These are phyloP conservation scores for Piromyces finnis DNA, from an alignment of 192 early-diverging fungal genomes.

Conservation along the genomic window DNA sequence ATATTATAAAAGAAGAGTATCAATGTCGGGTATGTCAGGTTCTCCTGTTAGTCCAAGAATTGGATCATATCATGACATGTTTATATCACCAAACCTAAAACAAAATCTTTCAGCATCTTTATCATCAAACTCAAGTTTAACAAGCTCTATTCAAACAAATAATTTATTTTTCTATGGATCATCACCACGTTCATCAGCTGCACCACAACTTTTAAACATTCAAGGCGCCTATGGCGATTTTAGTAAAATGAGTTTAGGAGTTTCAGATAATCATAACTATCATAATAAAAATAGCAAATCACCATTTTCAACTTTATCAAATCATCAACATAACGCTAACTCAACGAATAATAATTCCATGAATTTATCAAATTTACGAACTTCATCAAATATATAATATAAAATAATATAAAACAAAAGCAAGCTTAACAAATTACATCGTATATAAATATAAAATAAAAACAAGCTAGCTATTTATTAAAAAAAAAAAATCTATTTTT, in stretches of 20 bases:
- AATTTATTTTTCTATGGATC: not conserved
- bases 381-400: not conserved
- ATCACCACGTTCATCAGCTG: not conserved
- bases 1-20: not conserved
- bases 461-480: too few relatives aligned
- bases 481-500: too few relatives aligned
- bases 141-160: not conserved
- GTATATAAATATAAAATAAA: too few relatives aligned
- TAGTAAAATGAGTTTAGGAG: not conserved
- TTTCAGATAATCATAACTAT: not conserved
- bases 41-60: not conserved
- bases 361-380: not conserved
- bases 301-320: not conserved
- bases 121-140: not conserved
- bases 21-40: not conserved
- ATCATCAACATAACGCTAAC: not conserved
- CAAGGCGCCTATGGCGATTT: not conserved
- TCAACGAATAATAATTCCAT: not conserved
- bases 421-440: too few relatives aligned
- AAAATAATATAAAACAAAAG: too few relatives aligned
- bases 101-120: not conserved
- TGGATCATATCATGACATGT: not conserved
- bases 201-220: not conserved
- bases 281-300: not conserved
- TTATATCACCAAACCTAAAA: not conserved